Evolutionary conservation across 805 yeast species (phyloP).

Genomic region (Lipomyces chichibuensis): DNA sequence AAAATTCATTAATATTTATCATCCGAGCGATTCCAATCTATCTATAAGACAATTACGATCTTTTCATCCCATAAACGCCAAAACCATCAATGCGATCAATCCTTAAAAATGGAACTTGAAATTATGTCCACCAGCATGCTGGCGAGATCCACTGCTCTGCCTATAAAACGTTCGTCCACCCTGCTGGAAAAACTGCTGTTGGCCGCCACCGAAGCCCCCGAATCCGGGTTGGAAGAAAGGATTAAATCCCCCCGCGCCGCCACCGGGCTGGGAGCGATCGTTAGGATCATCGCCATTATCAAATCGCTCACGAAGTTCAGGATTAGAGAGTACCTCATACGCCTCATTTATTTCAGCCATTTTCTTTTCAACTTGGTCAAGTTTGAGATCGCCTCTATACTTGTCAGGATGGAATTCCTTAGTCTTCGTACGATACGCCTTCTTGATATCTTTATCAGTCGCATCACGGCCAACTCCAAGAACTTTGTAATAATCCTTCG

Average conservation of each 20-base stretch:
- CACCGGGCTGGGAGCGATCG: slow-evolving; percentile 23
- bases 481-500: slow-evolving; percentile 78
- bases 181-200: slow-evolving; percentile 23
- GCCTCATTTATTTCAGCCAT: slow-evolving; percentile 95
- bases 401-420: slow-evolving; percentile 92
- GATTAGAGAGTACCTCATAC: slow-evolving; percentile 77
- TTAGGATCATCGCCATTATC: slow-evolving; percentile 65
- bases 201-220: slow-evolving; percentile 15
- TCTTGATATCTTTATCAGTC: slow-evolving; percentile 69
- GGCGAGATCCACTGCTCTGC: slow-evolving; percentile 10
- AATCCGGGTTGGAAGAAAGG: slow-evolving; percentile 21
- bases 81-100: neutral
- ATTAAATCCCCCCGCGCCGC: slow-evolving; percentile 16
- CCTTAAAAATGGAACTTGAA: slow-evolving; percentile 16
- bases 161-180: slow-evolving; percentile 17
- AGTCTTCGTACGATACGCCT: slow-evolving; percentile 77
- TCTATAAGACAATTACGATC: neutral
- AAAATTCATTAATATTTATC: neutral
- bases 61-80: neutral
- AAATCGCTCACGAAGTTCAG: slow-evolving; percentile 63
- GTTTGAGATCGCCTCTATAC: slow-evolving; percentile 66
- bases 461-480: slow-evolving; percentile 71
- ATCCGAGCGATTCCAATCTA: neutral
- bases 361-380: slow-evolving; percentile 72
- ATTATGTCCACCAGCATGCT: slow-evolving; percentile 6